Evolutionary conservation across 2,329 filamentous ascomycete genomes (phyloP).

Genomic region (Fusarium oxysporum): DNA sequence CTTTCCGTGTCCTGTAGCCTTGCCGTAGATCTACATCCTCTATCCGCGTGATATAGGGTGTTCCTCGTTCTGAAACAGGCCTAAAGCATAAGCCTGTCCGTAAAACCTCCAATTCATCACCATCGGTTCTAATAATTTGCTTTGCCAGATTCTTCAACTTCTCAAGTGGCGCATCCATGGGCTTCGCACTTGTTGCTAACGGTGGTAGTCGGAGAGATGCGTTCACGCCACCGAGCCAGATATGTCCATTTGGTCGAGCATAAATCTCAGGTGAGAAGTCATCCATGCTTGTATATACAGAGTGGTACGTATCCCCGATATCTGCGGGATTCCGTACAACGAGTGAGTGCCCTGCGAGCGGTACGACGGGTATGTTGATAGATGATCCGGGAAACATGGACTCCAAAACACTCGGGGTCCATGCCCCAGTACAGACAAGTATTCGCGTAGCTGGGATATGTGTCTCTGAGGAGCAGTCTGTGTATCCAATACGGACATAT

Average conservation of each 20-base stretch:
- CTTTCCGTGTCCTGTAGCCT: constrained; percentile 55
- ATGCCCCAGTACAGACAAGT: constrained; percentile 76
- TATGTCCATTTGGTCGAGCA: constrained; percentile 71
- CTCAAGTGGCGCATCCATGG: constrained; percentile 53
- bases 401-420: constrained; percentile 75
- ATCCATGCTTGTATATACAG: constrained; percentile 73
- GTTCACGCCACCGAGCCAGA: constrained; percentile 82
- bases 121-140: constrained; percentile 60
- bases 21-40: constrained; percentile 66
- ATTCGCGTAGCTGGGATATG: constrained; percentile 73
- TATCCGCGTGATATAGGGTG: constrained; percentile 71
- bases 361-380: constrained; percentile 60
- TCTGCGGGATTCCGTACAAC: constrained; percentile 68
- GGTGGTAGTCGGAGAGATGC: constrained; percentile 70
- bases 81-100: constrained; percentile 78
- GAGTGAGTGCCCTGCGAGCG: constrained; percentile 78
- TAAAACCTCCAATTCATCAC: constrained; percentile 67
- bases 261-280: constrained; percentile 79
- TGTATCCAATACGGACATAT: constrained; percentile 62
- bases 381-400: constrained; percentile 70
- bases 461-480: constrained; percentile 56
- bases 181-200: constrained; percentile 36
- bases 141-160: constrained; percentile 62
- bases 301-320: constrained; percentile 68
- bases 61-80: constrained; percentile 72